Conservation (phyloP, 2,329 filamentous ascomycete species). For the Arachnopeziza araneosa region DNA sequence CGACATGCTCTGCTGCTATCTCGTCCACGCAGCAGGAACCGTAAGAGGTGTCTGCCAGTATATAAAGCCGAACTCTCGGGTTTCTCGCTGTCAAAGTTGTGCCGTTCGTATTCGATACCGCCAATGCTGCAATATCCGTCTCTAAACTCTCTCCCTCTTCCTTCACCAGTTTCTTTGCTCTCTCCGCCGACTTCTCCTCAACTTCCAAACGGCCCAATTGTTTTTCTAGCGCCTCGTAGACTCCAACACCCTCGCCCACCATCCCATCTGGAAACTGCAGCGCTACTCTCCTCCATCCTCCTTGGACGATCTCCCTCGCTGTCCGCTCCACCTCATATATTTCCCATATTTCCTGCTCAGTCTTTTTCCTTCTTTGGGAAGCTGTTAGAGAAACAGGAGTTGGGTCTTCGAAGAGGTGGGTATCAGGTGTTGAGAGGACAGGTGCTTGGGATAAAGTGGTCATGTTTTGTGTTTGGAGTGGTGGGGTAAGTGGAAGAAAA, state of each 20-base stretch:
- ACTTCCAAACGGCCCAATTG: slow-evolving; percentile 34
- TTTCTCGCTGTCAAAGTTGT: background rate
- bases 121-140: background rate
- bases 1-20: slow-evolving; percentile 87
- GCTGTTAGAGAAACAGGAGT: slow-evolving; percentile 21
- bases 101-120: background rate
- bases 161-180: background rate
- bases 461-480: background rate
- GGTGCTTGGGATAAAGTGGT: slow-evolving; percentile 39
- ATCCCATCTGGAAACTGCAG: slow-evolving; percentile 96
- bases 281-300: slow-evolving; percentile 70
- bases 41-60: slow-evolving; percentile 93
- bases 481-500: background rate
- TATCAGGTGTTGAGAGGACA: slow-evolving; percentile 59
- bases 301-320: slow-evolving; percentile 65
- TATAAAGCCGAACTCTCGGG: slow-evolving; percentile 54
- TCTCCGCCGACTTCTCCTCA: slow-evolving; percentile 5
- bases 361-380: background rate
- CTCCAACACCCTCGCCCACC: slow-evolving; percentile 77
- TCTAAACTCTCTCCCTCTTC: slow-evolving; percentile 1
- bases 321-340: slow-evolving; percentile 86
- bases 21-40: slow-evolving; percentile 97
- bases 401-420: slow-evolving; percentile 50
- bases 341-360: slow-evolving; percentile 63
- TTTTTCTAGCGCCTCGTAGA: slow-evolving; percentile 61